These are phyloP conservation scores for Erysimum pusillum DNA, from an alignment of 441 rosid genomes.

Conservation along the genomic window DNA sequence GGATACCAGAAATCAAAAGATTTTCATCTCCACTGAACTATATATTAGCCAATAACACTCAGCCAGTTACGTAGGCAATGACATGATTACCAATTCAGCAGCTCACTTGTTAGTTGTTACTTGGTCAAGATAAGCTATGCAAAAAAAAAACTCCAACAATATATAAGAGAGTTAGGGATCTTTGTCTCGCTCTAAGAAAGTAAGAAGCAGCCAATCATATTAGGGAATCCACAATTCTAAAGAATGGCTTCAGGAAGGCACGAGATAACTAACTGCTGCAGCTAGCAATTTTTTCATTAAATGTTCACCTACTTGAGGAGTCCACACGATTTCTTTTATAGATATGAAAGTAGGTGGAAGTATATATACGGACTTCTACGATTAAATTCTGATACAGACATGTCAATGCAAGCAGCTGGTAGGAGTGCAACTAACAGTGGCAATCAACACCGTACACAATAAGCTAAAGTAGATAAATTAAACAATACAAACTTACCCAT, in stretches of 20 bases:
- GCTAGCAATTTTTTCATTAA: constrained; percentile 1
- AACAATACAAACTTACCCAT: constrained; percentile 64
- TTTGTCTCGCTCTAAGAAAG: constrained; percentile 7
- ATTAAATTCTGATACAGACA: constrained; percentile 22
- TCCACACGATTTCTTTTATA: constrained; percentile 3
- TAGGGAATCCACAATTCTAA: constrained; percentile 18
- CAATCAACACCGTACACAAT: background rate
- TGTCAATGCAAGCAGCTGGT: constrained; percentile 33
- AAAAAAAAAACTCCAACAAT: background rate
- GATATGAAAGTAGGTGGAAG: constrained; percentile 12
- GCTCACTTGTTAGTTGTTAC: background rate
- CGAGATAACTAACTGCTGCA: constrained; percentile 15
- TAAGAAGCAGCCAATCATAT: constrained; percentile 21
- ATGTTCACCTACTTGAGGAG: constrained; percentile 37
- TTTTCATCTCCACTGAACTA: background rate
- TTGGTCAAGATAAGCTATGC: constrained; percentile 11
- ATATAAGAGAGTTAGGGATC: background rate
- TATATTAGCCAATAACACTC: background rate
- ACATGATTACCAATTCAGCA: constrained; percentile 20
- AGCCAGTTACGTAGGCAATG: constrained; percentile 8
- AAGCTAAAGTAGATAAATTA: background rate
- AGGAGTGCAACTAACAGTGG: constrained; percentile 5
- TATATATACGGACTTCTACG: background rate
- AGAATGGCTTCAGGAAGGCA: constrained; percentile 12
- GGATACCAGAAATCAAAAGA: background rate